phyloP scores from a whole-genome alignment of 345 rosid species.

The Citrus mangshanensis region DNA sequence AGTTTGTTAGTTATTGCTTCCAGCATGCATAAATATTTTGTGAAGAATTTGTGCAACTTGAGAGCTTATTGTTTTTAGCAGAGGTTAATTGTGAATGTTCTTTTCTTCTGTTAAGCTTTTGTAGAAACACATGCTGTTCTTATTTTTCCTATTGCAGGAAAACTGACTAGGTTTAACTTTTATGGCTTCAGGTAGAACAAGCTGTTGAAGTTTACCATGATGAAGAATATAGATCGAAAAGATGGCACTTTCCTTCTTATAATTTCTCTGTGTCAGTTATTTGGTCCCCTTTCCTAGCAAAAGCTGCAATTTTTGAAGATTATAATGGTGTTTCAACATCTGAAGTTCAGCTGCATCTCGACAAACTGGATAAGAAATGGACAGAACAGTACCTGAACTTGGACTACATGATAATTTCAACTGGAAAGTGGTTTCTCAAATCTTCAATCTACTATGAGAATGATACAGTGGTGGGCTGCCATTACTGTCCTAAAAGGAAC shows the following conservation, averaged over 20 bases:
- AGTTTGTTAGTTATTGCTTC: not conserved
- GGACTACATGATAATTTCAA: slow-evolving; percentile 75
- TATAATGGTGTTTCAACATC: slow-evolving; percentile 72
- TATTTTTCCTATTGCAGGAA: not conserved
- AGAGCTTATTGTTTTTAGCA: not conserved
- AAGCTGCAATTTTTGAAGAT: slow-evolving; percentile 92
- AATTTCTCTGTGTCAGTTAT: slow-evolving; percentile 66
- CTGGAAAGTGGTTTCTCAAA: slow-evolving; percentile 97
- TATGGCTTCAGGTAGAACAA: slow-evolving; percentile 57
- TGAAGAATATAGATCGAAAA: slow-evolving; percentile 62
- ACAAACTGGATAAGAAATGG: slow-evolving; percentile 79
- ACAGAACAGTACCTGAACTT: slow-evolving; percentile 41
- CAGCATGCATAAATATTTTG: not conserved
- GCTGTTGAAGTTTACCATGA: slow-evolving; percentile 82
- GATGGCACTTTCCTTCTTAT: slow-evolving; percentile 72
- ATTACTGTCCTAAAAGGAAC: slow-evolving; percentile 63
- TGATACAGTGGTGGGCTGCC: slow-evolving; percentile 65
- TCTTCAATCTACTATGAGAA: slow-evolving; percentile 79
- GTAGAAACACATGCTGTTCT: too few relatives aligned
- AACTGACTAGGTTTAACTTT: not conserved
- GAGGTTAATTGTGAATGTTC: not conserved
- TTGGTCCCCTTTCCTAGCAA: slow-evolving; percentile 91
- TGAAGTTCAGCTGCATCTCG: slow-evolving; percentile 73
- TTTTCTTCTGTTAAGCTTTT: not conserved
- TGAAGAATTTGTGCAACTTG: not conserved